Base-by-base conservation (phyloP, 805 yeast genomes). In the Pichia ethanolica region DNA sequence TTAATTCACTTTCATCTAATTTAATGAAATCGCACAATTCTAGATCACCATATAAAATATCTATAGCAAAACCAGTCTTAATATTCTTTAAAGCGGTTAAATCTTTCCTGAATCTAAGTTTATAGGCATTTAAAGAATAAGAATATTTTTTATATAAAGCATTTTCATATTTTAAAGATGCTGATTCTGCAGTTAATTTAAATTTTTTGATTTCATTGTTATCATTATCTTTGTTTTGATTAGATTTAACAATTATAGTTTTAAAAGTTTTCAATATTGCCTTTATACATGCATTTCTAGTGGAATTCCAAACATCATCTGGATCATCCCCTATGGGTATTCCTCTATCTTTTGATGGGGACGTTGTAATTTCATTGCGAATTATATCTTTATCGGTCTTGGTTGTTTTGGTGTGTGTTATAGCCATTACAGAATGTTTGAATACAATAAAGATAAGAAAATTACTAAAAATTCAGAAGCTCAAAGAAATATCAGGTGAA, bases 331-430 rank as follows among this genome's bases (percentile, higher is more conserved):
- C 52, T 26, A 46, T 38, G 3, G 39, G 13, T 34, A 49, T 49
- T 14, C 52, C 52, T 0, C 7, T 3, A 26, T 39, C 47, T 12
- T 11, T 37, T 3, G 13, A 25, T n/a, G 42, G 3, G 9, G 13
- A 26, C 3, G 14, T 41, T 26, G 10, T 28, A 20, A 20, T 20
- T 20, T 20, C 20, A 20, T 20, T 20, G 20, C 3, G 3, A 20
- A 20, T 20, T 20, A 20, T 13, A 27, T 11, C 26, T 20, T 43
- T 25, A 14, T 39, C 20, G 32, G 25, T 13, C 34, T 34, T 42
- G 28, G 10, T 35, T 56, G 74, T 20, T 75, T 81, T 56, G 73
- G 79, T 0, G 72, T 75, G 13, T 62, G 76, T 28, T 81, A 81
- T 8, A 64, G 81, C 53, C 81, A 26, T n/a, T 20, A 20, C 3